These are phyloP conservation scores for Quillaja saponaria DNA, from an alignment of 306 rosid species.

Conservation along the genomic window DNA sequence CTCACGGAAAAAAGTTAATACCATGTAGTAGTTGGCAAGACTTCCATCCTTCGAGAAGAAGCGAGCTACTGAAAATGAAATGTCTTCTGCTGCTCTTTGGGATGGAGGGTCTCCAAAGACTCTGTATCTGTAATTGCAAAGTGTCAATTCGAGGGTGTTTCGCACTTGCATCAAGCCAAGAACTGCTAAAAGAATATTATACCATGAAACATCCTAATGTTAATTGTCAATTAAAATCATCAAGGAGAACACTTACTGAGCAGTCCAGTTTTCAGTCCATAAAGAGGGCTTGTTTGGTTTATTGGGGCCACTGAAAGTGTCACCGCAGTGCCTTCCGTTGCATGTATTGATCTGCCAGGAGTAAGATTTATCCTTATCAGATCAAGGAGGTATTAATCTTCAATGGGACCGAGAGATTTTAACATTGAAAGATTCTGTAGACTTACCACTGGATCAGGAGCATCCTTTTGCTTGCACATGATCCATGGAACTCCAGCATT, in stretches of 20 bases:
- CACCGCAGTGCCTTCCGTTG: conserved; percentile 99
- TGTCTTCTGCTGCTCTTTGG: conserved; percentile 84
- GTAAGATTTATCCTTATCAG: too few species aligned
- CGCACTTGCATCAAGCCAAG: not conserved
- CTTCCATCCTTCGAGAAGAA: conserved; percentile 78
- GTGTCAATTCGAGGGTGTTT: conserved; percentile 15
- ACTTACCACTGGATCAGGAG: conserved; percentile 91
- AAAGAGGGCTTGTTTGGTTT: conserved; percentile 73
- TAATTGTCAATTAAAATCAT: not conserved
- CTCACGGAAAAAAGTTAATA: conserved; percentile 24
- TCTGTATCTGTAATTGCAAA: conserved; percentile 62
- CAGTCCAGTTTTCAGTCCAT: conserved; percentile 99
- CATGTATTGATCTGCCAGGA: conserved; percentile 74
- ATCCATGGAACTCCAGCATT: conserved; percentile 78
- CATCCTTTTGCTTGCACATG: conserved; percentile 94
- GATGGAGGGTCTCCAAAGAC: conserved; percentile 77
- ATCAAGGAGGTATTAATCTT: not conserved
- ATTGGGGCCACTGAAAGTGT: conserved; percentile 89
- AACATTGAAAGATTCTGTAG: not conserved
- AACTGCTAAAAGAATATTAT: not conserved
- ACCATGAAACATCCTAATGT: too few species aligned
- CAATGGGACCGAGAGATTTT: not conserved
- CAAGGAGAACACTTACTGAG: conserved; percentile 60
- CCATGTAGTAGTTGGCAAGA: conserved; percentile 89
- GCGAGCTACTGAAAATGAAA: conserved; percentile 79